A percentile compares a stretch with the other conserved stretches of the same genome.
Conservation (phyloP, 1,284 basidiomycete species). For the Sporisorium sorghi region DNA sequence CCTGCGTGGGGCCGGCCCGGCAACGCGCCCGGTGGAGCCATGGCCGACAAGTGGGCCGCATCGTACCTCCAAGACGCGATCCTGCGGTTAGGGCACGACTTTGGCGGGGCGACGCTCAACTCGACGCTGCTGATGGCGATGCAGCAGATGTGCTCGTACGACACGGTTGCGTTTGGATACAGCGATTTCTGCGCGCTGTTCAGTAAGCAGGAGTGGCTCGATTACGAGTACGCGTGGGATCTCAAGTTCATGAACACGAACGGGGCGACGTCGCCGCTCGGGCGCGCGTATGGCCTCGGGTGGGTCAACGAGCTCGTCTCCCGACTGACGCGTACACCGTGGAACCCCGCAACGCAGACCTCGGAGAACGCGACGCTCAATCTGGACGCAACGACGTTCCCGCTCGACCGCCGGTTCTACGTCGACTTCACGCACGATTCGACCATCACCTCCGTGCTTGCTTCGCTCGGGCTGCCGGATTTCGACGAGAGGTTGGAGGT, state of each 20-base stretch:
- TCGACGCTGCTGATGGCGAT: slow-evolving; percentile 52
- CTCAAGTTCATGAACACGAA: slow-evolving; percentile 74
- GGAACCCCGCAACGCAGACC: slow-evolving; percentile 53
- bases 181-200: slow-evolving; percentile 90
- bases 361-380: slow-evolving; percentile 65
- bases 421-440: slow-evolving; percentile 68
- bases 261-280: slow-evolving; percentile 82
- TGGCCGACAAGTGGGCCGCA: slow-evolving; percentile 51
- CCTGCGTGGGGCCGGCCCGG: slow-evolving; percentile 24
- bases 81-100: slow-evolving; percentile 49
- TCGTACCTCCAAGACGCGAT: slow-evolving; percentile 64
- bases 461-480: slow-evolving; percentile 50
- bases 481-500: slow-evolving; percentile 35
- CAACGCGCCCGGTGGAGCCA: slow-evolving; percentile 21
- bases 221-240: slow-evolving; percentile 79
- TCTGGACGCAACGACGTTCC: slow-evolving; percentile 54
- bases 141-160: slow-evolving; percentile 68
- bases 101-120: slow-evolving; percentile 49
- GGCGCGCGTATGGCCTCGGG: slow-evolving; percentile 83
- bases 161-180: slow-evolving; percentile 86
- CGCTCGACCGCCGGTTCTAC: slow-evolving; percentile 61
- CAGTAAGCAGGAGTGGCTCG: slow-evolving; percentile 87
- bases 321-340: slow-evolving; percentile 46
- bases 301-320: slow-evolving; percentile 74
- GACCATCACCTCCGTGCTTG: slow-evolving; percentile 60